These are phyloP conservation scores for Microascus cirrosus DNA, from an alignment of 2,329 filamentous ascomycete genomes.

Conservation along the genomic window DNA sequence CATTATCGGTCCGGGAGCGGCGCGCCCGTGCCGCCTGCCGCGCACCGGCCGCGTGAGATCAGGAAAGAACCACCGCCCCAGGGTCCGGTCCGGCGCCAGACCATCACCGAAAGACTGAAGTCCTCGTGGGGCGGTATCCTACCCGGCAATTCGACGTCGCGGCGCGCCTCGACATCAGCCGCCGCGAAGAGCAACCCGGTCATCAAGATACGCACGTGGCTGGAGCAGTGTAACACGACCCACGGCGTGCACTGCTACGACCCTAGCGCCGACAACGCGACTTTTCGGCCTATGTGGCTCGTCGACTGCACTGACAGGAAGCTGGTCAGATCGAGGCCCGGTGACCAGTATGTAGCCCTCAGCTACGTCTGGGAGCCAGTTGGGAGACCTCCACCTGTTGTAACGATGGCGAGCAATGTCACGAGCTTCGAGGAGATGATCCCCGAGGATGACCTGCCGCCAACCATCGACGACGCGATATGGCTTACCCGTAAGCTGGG, in stretches of 20 bases:
- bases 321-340: constrained; percentile 24
- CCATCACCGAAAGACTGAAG: constrained; percentile 20
- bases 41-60: constrained; percentile 6
- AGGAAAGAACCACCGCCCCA: constrained; percentile 5
- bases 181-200: constrained; percentile 20
- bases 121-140: constrained; percentile 4
- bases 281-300: constrained; percentile 28
- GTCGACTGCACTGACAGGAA: constrained; percentile 24
- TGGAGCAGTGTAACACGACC: constrained; percentile 28
- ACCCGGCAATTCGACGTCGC: neutral
- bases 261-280: constrained; percentile 13
- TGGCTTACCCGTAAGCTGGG: constrained; percentile 30
- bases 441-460: constrained; percentile 24
- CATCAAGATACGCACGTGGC: constrained; percentile 27
- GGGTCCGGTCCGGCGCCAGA: constrained; percentile 23
- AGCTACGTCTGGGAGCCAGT: constrained; percentile 31
- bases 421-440: constrained; percentile 22
- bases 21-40: neutral
- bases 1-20: neutral
- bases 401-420: constrained; percentile 23
- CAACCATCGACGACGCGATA: constrained; percentile 31
- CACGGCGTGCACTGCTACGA: constrained; percentile 27
- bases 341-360: constrained; percentile 29
- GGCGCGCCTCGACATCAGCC: constrained; percentile 1
- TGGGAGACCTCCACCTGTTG: constrained; percentile 13